Evolutionary conservation across 2,329 filamentous ascomycete genomes (phyloP).

Genomic region (Colletotrichum simmondsii): DNA sequence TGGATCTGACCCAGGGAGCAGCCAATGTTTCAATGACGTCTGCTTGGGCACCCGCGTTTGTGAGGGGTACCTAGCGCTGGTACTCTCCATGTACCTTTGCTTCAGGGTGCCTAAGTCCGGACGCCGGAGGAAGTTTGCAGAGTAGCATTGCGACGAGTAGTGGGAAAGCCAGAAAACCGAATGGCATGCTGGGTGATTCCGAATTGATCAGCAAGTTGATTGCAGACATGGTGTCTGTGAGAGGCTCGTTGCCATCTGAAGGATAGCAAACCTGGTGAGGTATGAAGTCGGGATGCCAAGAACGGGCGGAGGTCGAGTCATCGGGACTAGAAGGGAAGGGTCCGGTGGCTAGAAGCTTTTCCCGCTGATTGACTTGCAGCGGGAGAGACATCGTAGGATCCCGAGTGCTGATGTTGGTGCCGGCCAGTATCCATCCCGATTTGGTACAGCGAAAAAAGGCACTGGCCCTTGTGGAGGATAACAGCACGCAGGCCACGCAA

Average conservation of each 20-base stretch:
- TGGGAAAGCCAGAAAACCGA: background rate
- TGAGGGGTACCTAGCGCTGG: conserved; percentile 7
- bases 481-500: conserved; percentile 11
- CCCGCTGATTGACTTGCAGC: conserved; percentile 1
- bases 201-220: background rate
- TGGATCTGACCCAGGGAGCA: conserved; percentile 1
- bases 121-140: background rate
- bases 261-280: background rate
- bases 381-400: conserved; percentile 5
- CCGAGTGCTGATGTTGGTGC: background rate
- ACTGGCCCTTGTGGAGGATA: background rate
- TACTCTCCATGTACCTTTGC: conserved; percentile 3
- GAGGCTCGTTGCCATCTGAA: background rate
- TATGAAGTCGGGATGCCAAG: conserved; percentile 16
- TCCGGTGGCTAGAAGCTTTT: conserved; percentile 23
- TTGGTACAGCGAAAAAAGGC: background rate
- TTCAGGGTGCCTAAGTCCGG: background rate
- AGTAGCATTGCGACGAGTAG: background rate
- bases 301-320: background rate
- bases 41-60: background rate
- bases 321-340: conserved; percentile 16
- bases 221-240: background rate
- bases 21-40: conserved; percentile 29
- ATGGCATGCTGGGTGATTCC: background rate
- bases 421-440: background rate